phyloP scores from a whole-genome alignment of 2,329 filamentous ascomycete species.

The Thermothelomyces thermophilus region DNA sequence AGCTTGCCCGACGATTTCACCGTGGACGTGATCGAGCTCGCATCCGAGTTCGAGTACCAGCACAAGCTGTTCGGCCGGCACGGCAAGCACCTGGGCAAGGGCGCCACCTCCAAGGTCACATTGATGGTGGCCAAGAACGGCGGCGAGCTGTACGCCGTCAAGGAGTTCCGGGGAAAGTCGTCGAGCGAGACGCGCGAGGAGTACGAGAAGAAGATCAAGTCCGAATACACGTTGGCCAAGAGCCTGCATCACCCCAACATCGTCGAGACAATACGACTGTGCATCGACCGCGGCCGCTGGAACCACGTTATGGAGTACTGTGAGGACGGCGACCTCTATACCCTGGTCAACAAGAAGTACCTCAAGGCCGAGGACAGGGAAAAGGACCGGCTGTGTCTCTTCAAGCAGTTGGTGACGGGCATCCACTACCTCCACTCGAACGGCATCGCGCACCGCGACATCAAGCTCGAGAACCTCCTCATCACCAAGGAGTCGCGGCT shows the following conservation, averaged over 20 bases:
- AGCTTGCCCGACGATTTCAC: slow-evolving; percentile 68
- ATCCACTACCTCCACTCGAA: slow-evolving; percentile 75
- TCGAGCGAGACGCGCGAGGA: slow-evolving; percentile 63
- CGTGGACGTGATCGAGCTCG: slow-evolving; percentile 62
- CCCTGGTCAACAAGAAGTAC: slow-evolving; percentile 64
- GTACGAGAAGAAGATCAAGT: slow-evolving; percentile 85
- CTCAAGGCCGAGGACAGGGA: slow-evolving; percentile 58
- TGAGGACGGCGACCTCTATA: slow-evolving; percentile 71
- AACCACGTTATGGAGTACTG: slow-evolving; percentile 95
- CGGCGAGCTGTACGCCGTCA: slow-evolving; percentile 71
- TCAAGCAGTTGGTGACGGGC: slow-evolving; percentile 82
- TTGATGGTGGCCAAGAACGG: slow-evolving; percentile 66
- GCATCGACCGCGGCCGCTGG: slow-evolving; percentile 68
- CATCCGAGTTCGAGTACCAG: slow-evolving; percentile 62
- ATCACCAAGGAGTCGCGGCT: slow-evolving; percentile 72
- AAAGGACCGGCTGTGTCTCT: slow-evolving; percentile 70
- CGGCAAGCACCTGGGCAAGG: slow-evolving; percentile 71
- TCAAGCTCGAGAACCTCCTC: slow-evolving; percentile 83
- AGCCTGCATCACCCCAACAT: slow-evolving; percentile 82
- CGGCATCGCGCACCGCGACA: slow-evolving; percentile 83
- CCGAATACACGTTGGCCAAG: slow-evolving; percentile 82
- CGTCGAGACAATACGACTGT: slow-evolving; percentile 71
- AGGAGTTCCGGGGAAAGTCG: slow-evolving; percentile 74
- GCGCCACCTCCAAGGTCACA: slow-evolving; percentile 74
- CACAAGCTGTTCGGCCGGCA: slow-evolving; percentile 65